Conservation (phyloP, 352 stramenopile species). For the Bremia lactucae region DNA sequence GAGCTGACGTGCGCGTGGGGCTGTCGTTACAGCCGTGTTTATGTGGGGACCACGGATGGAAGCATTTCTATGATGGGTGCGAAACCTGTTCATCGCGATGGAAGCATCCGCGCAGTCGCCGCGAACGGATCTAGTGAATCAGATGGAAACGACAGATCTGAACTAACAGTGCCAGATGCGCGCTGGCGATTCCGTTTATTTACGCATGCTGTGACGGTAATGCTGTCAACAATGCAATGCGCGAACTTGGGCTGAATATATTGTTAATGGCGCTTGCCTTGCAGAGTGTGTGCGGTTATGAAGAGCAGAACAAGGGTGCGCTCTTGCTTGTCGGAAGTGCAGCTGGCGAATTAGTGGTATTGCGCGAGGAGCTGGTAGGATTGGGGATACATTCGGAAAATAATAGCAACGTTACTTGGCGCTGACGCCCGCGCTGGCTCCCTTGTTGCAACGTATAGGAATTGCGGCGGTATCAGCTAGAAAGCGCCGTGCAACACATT, state of each 20-base stretch:
- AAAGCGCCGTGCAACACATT: constrained; percentile 31
- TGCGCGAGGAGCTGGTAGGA: constrained; percentile 26
- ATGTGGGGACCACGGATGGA: constrained; percentile 19
- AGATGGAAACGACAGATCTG: background rate
- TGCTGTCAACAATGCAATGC: background rate
- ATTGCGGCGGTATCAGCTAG: constrained; percentile 36
- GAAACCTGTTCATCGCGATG: constrained; percentile 8
- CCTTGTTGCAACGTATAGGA: constrained; percentile 20
- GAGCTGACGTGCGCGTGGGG: constrained; percentile 19
- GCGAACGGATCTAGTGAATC: constrained; percentile 13
- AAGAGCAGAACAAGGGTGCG: constrained; percentile 11
- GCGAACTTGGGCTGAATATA: constrained; percentile 6
- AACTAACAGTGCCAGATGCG: constrained; percentile 10
- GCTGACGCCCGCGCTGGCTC: background rate
- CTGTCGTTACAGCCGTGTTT: constrained; percentile 11
- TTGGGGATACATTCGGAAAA: background rate
- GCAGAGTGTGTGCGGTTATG: constrained; percentile 28
- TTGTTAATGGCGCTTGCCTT: constrained; percentile 5
- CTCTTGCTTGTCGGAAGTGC: constrained; percentile 33
- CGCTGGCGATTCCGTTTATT: constrained; percentile 10
- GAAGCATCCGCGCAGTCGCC: constrained; percentile 18
- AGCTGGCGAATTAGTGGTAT: constrained; percentile 34
- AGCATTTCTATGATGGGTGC: constrained; percentile 14
- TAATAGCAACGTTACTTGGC: background rate
- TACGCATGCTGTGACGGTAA: constrained; percentile 18